Evolutionary conservation across 2,329 filamentous ascomycete species (phyloP).

Genomic region (Colletotrichum abscissum): DNA sequence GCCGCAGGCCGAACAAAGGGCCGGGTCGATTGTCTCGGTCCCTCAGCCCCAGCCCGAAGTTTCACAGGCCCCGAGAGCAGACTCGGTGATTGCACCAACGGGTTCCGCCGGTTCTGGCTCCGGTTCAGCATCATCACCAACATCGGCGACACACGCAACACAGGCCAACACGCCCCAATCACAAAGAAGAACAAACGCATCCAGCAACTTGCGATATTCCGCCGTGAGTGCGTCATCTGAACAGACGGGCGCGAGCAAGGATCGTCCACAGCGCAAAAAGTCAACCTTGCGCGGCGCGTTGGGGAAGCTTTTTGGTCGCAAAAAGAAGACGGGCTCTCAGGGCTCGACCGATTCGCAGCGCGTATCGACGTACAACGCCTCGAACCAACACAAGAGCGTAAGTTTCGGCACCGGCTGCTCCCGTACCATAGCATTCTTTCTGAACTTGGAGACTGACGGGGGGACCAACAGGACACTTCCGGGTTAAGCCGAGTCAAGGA

Average conservation of each 20-base stretch:
- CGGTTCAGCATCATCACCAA: slow-evolving; percentile 24
- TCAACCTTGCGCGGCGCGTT: slow-evolving; percentile 67
- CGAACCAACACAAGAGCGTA: slow-evolving; percentile 61
- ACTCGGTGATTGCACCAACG: slow-evolving; percentile 21
- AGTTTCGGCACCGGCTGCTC: slow-evolving; percentile 43
- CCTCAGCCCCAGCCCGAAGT: slow-evolving; percentile 19
- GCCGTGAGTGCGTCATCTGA: slow-evolving; percentile 56
- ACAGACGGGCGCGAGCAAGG: slow-evolving; percentile 45
- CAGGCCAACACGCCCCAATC: slow-evolving; percentile 39
- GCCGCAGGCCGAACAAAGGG: slow-evolving; percentile 20
- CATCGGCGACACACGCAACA: slow-evolving; percentile 30
- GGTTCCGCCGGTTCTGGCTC: slow-evolving; percentile 22
- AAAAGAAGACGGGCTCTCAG: slow-evolving; percentile 58
- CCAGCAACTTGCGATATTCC: slow-evolving; percentile 59
- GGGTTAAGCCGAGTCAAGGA: slow-evolving; percentile 48
- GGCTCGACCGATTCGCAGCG: slow-evolving; percentile 42
- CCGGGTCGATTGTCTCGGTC: slow-evolving; percentile 19
- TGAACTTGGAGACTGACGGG: neutral
- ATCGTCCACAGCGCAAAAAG: slow-evolving; percentile 63
- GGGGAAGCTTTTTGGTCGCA: slow-evolving; percentile 68
- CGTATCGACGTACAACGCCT: slow-evolving; percentile 41
- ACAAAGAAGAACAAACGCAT: slow-evolving; percentile 49
- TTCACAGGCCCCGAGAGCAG: slow-evolving; percentile 17
- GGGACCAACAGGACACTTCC: slow-evolving; percentile 49
- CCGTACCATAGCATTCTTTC: slow-evolving; percentile 22